Base-by-base conservation (phyloP, 2,329 filamentous ascomycete species). In the Nemania sp. region DNA sequence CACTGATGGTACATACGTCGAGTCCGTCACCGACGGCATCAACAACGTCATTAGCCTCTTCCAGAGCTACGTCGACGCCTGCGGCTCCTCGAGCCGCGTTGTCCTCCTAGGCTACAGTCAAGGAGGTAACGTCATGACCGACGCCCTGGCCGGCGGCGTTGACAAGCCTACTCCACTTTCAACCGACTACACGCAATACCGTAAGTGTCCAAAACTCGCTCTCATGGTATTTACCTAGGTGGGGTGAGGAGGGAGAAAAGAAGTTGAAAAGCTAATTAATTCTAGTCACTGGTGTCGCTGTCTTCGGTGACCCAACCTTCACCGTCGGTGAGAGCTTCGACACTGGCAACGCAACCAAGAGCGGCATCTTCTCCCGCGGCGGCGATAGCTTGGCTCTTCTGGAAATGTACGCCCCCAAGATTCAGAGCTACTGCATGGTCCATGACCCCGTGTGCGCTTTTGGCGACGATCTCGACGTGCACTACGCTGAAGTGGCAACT, bases 21-120 rank as follows among this genome's bases (percentile, higher is more conserved):
- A 20, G 41, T 45, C 41, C 41, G 41, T 45, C 41, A 45, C 41
- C 13, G 41, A 45, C 41, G 41, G 41, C 13, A 45, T 45, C 41
- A 45, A 45, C n/a, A 15, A 45, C n/a, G 41, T 20, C 18, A 45
- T 45, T 15, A 45, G 41, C 41, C 41, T 45, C 41, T 45, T 45
- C 41, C 41, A 45, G 41, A 45, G 5, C 41, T 45, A 45, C n/a
- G 41, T 45, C n/a, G 41, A 45, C n/a, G 41, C 41, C n/a, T 45
- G 41, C 41, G 41, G 41, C 41, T 6, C 41, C 41, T 4, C 11
- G 41, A 45, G 41, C n/a, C 41, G 41, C n/a, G 41, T 45, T 5
- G 41, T 45, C 13, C n/a, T 45, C 6, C 18, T 45, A 15, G 41
- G 41, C n/a, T 45, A 45, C n/a, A 45, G 41, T 45, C 41, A 45